Percentiles rank a stretch among this genome's conserved stretches.
Evolutionary conservation across 179 eudicot species (phyloP).

Genomic region (Spinacia oleracea): DNA sequence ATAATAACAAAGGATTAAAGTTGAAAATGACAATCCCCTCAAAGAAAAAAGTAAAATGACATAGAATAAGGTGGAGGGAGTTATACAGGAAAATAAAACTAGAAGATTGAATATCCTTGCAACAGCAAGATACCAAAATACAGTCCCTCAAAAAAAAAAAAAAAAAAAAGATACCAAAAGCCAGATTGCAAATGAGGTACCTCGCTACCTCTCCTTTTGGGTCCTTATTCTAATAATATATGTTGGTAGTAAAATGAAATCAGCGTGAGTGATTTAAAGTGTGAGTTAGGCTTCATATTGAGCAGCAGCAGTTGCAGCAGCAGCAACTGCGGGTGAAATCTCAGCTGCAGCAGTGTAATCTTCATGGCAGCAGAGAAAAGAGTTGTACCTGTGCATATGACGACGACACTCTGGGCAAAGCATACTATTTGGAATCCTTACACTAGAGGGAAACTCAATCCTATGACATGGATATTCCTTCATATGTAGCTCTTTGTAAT

Average conservation of each 20-base stretch:
- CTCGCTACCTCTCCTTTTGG: neutral
- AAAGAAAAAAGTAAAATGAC: neutral
- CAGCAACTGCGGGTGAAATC: constrained; percentile 12
- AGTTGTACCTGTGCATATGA: constrained; percentile 45
- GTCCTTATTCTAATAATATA: neutral
- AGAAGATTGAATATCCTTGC: neutral
- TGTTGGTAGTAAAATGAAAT: neutral
- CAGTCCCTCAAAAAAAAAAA: too few relatives aligned
- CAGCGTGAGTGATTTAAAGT: neutral
- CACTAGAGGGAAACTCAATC: constrained; percentile 50
- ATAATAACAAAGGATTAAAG: too few relatives aligned
- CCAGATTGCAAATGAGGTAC: neutral
- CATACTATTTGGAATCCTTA: constrained; percentile 46
- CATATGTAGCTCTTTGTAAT: constrained; percentile 34
- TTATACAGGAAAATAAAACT: neutral
- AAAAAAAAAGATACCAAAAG: neutral
- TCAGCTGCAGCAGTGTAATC: constrained; percentile 16
- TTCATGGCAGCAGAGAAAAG: constrained; percentile 69
- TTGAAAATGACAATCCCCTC: too few relatives aligned
- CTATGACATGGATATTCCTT: constrained; percentile 46
- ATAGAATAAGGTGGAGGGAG: neutral
- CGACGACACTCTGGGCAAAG: constrained; percentile 62
- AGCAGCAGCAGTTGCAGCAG: constrained; percentile 10
- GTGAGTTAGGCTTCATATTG: constrained; percentile 24
- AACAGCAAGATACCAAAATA: neutral